phyloP scores from a whole-genome alignment of 352 stramenopile species.

The Halophytophthora batemanensis region DNA sequence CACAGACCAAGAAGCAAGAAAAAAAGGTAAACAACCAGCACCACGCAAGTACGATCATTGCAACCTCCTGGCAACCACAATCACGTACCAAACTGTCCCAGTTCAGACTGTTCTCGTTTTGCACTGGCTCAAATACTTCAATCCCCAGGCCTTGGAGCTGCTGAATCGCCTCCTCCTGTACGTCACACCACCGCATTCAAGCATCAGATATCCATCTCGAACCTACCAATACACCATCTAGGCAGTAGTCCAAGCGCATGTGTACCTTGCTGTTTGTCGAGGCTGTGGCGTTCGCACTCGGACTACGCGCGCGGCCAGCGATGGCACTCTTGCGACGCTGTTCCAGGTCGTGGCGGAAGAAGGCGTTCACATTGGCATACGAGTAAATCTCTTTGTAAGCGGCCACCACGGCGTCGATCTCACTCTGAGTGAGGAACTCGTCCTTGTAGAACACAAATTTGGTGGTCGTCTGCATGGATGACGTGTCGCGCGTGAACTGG shows the following conservation, averaged over 20 bases:
- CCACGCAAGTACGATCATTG: neutral
- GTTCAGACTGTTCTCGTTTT: constrained; percentile 58
- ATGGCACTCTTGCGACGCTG: constrained; percentile 59
- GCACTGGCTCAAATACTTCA: constrained; percentile 69
- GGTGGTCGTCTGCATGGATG: constrained; percentile 29
- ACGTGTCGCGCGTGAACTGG: constrained; percentile 66
- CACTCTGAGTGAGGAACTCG: constrained; percentile 59
- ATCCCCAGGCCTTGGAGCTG: constrained; percentile 78
- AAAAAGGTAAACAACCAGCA: neutral
- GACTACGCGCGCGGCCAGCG: constrained; percentile 22
- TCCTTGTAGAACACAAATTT: constrained; percentile 89
- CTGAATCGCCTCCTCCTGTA: constrained; percentile 76
- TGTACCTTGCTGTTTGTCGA: constrained; percentile 43
- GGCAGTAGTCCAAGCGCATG: neutral
- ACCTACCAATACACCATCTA: neutral
- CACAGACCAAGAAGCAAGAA: neutral
- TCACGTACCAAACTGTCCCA: constrained; percentile 76
- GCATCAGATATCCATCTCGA: constrained; percentile 1
- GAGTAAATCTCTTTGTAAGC: constrained; percentile 87
- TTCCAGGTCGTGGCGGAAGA: constrained; percentile 66
- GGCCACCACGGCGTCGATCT: constrained; percentile 74
- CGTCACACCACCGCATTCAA: neutral
- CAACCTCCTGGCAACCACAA: neutral
- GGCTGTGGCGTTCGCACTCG: constrained; percentile 9
- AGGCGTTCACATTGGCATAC: constrained; percentile 70